Evolutionary conservation across 2,329 filamentous ascomycete species (phyloP), one percentile per base, ranked within the genome.

Genomic region (Xylaria arbuscula): DNA sequence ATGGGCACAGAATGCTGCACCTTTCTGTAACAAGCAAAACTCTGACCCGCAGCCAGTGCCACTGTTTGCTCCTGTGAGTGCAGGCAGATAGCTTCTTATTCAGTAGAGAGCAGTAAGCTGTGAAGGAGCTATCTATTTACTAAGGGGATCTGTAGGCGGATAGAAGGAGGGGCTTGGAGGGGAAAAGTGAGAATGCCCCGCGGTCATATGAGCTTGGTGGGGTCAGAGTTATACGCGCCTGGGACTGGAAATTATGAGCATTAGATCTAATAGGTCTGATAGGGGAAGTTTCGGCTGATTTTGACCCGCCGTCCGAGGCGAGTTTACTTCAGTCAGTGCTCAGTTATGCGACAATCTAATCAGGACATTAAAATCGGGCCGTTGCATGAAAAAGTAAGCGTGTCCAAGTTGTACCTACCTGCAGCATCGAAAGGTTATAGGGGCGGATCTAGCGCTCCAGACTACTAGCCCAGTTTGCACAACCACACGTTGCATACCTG

Each of bases 291-390:
- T 67, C 68, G 72, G 72, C 67, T 62, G 69, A 69, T 69, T 61
- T 64, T 64, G 36, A 63, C 69, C 69, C 72, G 72, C 60, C 36
- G 50, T 69, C 69, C 69, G 65, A 67, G 45, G 17, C 13, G 9
- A 38, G 3, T 38, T 28, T 45, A 42, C 38, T 15, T 42, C 13
- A 42, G 38, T 17, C 15, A n/a, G 42, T 45, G 17, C 42, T 17
- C 7, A 45, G 1, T 15, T 45, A 45, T 17, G 2, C 11, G 34
- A 22, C n/a, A 1, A 11, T 50, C 47, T 24, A 24, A 50, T 50
- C 40, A 45, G 13, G 7, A 17, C 40, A 42, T 42, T 17, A 45
- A 17, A 17, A 15, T 15, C n/a, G 40, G 15, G n/a, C 8, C 40
- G 13, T 10, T 15, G 28, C 28, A 28, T 28, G 28, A 5, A 28